Evolutionary conservation across 139 green algal genomes (phyloP).

Genomic region (Volvox africanus): DNA sequence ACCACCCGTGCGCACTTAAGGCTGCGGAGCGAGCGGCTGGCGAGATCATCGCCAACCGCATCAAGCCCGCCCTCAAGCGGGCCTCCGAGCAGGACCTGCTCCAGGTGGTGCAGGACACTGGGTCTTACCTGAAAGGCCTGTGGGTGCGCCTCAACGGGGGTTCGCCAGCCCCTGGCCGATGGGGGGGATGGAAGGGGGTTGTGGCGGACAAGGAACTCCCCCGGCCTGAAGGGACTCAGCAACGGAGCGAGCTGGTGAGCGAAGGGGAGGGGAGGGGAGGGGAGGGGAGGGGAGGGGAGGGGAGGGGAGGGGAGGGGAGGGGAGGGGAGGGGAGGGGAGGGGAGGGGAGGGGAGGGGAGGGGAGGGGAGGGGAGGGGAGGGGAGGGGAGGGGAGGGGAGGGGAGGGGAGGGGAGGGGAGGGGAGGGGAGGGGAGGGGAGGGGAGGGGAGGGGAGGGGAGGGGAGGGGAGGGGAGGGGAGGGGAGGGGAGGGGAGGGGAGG

Average conservation of each 20-base stretch:
- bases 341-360: background rate
- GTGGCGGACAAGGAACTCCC: conserved; percentile 64
- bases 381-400: background rate
- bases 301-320: background rate
- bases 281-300: background rate
- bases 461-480: background rate
- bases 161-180: background rate
- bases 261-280: background rate
- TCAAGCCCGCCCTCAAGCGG: conserved; percentile 81
- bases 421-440: too few relatives aligned
- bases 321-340: background rate
- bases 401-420: background rate
- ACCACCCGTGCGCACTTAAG: background rate
- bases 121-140: conserved; percentile 74
- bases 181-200: conserved; percentile 14
- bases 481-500: background rate
- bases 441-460: background rate
- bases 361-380: background rate
- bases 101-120: conserved; percentile 65
- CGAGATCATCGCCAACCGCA: conserved; percentile 77
- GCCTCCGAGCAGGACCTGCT: conserved; percentile 64
- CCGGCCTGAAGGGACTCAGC: conserved; percentile 58
- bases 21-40: conserved; percentile 80
- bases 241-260: conserved; percentile 67
- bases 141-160: conserved; percentile 88